Base-by-base conservation (phyloP, 2,329 filamentous ascomycete genomes). In the Penicillium sp. region DNA sequence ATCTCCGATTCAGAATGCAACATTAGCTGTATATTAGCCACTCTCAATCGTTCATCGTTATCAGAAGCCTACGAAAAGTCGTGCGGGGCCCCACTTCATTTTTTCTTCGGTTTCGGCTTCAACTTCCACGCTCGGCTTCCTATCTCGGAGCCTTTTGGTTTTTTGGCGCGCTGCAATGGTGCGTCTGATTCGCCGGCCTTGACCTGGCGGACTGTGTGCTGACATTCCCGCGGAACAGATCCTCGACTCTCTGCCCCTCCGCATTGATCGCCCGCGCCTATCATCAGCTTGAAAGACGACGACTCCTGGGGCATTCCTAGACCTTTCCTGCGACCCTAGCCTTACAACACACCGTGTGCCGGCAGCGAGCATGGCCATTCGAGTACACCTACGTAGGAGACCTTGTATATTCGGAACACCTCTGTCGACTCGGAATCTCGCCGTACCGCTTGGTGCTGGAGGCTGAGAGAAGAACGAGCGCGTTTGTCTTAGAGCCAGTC, bases 281-380 rank as follows among this genome's bases (percentile, higher is more conserved):
- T 16, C 8, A 39, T 26, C 31, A 35, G 24, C 40, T 20, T 41
- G 38, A 38, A 42, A 42, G 36, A 22, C 39, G 20, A 39, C 32
- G 23, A 38, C 27, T 16, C 13, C 34, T 20, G 11, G 13, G 31
- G 13, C 8, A 31, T 31, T 20, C 22, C 20, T 41, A 38, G 16
- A 13, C 31, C 37, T 37, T n/a, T 29, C 28, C 8, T 36, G 24
- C n/a, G 13, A 20, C 29, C 22, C 3, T 34, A 18, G 14, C 8
- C 14, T 11, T 4, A 18, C 20, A 40, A 13, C 38, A 28, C 14
- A 3, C 22, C 13, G 11, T 20, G 29, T 18, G 16, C 44, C 38
- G 36, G 22, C 27, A 48, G 40, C 47, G 57, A 59, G 52, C 50
- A 59, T 59, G 57, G 56, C 55, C 45, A 57, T 51, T 54, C 51